phyloP scores from a whole-genome alignment of 345 rosid species.

The Nasturtium officinale region DNA sequence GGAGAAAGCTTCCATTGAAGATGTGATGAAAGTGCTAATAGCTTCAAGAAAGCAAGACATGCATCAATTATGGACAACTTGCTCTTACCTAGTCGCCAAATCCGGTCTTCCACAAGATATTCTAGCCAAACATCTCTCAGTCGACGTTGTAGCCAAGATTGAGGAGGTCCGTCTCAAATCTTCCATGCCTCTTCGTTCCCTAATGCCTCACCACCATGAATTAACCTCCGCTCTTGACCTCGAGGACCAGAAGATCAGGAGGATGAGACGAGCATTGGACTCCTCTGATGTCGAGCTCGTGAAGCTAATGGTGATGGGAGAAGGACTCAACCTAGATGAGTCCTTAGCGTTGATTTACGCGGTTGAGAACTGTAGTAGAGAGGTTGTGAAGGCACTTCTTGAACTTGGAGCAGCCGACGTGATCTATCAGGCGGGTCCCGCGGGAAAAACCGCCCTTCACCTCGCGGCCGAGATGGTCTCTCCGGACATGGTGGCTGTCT shows the following conservation, averaged over 20 bases:
- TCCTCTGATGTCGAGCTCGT: conserved; percentile 93
- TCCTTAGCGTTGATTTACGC: conserved; percentile 90
- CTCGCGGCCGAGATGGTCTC: conserved; percentile 98
- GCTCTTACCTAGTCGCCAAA: conserved; percentile 93
- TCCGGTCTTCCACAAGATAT: conserved; percentile 93
- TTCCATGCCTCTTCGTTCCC: conserved; percentile 65
- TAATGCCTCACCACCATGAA: conserved; percentile 60
- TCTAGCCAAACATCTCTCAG: conserved; percentile 81
- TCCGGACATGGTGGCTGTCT: conserved; percentile 97
- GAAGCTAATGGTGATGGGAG: conserved; percentile 99
- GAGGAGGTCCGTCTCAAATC: conserved; percentile 92
- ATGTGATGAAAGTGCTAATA: conserved; percentile 92
- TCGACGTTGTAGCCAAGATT: conserved; percentile 86
- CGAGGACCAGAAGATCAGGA: conserved; percentile 87
- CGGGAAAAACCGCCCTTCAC: conserved; percentile 89
- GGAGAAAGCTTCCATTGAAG: conserved; percentile 94
- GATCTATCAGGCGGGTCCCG: conserved; percentile 84
- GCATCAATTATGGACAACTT: conserved; percentile 97
- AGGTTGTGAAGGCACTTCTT: conserved; percentile 93
- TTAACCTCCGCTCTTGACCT: conserved; percentile 64
- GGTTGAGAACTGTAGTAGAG: conserved; percentile 93
- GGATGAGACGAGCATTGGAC: conserved; percentile 94
- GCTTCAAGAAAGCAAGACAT: conserved; percentile 97
- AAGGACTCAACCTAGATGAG: conserved; percentile 92
- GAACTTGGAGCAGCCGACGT: conserved; percentile 99